Base-by-base conservation (phyloP, 2,329 filamentous ascomycete genomes). In the Lachnellula cervina region DNA sequence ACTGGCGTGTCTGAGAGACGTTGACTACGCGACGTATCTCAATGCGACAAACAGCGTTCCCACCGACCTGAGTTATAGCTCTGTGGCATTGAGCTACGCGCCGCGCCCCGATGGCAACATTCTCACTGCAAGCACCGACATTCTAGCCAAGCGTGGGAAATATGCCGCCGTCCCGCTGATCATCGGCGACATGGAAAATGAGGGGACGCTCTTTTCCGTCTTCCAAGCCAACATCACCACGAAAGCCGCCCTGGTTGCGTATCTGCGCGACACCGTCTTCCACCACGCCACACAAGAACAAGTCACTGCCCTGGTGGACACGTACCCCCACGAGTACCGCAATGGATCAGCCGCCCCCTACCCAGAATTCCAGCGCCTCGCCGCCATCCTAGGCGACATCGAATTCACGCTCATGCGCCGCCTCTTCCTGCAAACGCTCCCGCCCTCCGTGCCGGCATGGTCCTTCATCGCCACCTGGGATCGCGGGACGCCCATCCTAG, bases 161-260 rank as follows among this genome's bases (percentile, higher is more conserved):
- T 85, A 82, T 59, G 77, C 82, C 7, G 75, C 77, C 13, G 79
- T 86, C 0, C 83, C 83, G 2, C 78, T 86, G 66, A 86, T 87
- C 54, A 79, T 88, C 40, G 88, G 89, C 43, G 80, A 90, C 66
- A 87, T 90, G 70, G 88, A 92, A 73, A 89, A 93, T 66, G 88
- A 93, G 70, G 88, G 88, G 17, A 90, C 88, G 0, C 70, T 91
- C 2, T 90, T 92, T 67, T 76, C 84, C 6, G 74, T 91, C 37
- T 84, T 86, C 69, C 85, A 87, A 60, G 65, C 70, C 42, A 89
- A 90, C 66, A 72, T 91, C 48, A 87, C 82, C 9, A 86, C 77
- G 1, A 81, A 77, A 0, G 71, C 72, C 1, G 71, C 82, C 3
- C 62, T 92, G 0, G 76, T 82, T 35, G 72, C 77, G 32, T 93